Evolutionary conservation across 2,329 filamentous ascomycete species (phyloP), one percentile per base, ranked within the genome.

Genomic region (Clonostachys chloroleuca): DNA sequence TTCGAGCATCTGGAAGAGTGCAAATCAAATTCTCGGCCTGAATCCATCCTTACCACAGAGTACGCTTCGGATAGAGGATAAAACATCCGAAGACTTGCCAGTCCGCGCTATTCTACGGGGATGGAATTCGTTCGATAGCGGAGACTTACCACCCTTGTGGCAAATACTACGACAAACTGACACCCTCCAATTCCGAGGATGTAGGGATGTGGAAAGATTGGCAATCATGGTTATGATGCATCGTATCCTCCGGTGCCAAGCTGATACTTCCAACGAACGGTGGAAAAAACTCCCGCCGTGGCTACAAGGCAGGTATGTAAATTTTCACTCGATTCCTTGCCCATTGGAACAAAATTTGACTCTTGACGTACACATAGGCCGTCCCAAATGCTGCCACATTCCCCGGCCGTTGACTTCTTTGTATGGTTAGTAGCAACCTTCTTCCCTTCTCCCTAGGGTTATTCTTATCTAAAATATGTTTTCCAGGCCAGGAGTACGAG

Each of bases 371-470:
- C 24, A 9, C 24, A 10, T 12, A 63, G 60, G 17, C 60, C 60
- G 2, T 61, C 59, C 8, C 59, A 63, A 45, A 43, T 48, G 1
- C 34, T 63, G 1, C 52, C 59, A 2, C 60, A 63, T 9, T 56
- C 60, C 0, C 59, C 59, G 20, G 60, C 56, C 2, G 61, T 63
- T 9, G 60, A 63, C 48, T 63, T 59, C 36, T 60, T 63, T 5
- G 58, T 60, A 20, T 63, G 60, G 60, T 60, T 54, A 14, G 54
- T 43, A 2, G 24, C 24, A 30, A 30, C 24, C 8, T 30, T 30
- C 9, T 30, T 5, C 24, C 24, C 8, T 30, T 30, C 10, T 30
- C 9, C 24, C 8, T 30, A 10, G 7, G 6, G 24, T 8, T 10
- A 10, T 10, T 4, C 24, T 30, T 30, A 10, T 10, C 24, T 30